Evolutionary conservation across 768 basidiomycete species (phyloP).

Genomic region (Collybia mongolica): DNA sequence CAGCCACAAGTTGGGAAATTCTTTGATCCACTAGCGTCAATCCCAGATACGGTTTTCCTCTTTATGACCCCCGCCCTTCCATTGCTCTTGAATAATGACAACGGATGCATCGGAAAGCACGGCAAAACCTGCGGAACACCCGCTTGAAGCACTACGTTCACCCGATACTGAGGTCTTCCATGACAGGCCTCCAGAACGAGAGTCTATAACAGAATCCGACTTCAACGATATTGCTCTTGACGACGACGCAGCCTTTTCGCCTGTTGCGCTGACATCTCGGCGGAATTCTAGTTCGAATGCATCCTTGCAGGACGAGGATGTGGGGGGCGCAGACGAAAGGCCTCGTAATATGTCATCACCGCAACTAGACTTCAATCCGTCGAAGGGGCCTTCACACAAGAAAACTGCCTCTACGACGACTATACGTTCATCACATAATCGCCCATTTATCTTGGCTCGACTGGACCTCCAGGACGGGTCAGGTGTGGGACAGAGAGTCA

Average conservation of each 20-base stretch:
- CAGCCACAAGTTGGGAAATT: no score
- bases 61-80: neutral
- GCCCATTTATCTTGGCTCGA: slow-evolving; percentile 55
- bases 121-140: slow-evolving; percentile 13
- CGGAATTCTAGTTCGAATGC: slow-evolving; percentile 10
- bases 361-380: slow-evolving; percentile 17
- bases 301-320: slow-evolving; percentile 10
- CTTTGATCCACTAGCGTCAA: no score
- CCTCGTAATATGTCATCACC: slow-evolving; percentile 5
- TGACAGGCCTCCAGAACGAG: slow-evolving; percentile 25
- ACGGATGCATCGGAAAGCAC: slow-evolving; percentile 11
- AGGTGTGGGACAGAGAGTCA: slow-evolving; percentile 39
- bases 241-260: slow-evolving; percentile 39
- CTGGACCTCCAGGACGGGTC: slow-evolving; percentile 50
- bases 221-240: slow-evolving; percentile 64
- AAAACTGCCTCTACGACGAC: slow-evolving; percentile 64
- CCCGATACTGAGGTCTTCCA: slow-evolving; percentile 35
- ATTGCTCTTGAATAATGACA: slow-evolving; percentile 16
- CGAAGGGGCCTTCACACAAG: slow-evolving; percentile 44
- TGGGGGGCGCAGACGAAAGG: slow-evolving; percentile 13
- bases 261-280: slow-evolving; percentile 30
- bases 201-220: slow-evolving; percentile 52
- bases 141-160: slow-evolving; percentile 51
- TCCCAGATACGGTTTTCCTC: no score
- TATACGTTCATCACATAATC: slow-evolving; percentile 47